Percentiles rank a stretch among this genome's conserved stretches.
Evolutionary conservation across 805 yeast genomes (phyloP).

Genomic region (Barnettozyma wickerhamii): DNA sequence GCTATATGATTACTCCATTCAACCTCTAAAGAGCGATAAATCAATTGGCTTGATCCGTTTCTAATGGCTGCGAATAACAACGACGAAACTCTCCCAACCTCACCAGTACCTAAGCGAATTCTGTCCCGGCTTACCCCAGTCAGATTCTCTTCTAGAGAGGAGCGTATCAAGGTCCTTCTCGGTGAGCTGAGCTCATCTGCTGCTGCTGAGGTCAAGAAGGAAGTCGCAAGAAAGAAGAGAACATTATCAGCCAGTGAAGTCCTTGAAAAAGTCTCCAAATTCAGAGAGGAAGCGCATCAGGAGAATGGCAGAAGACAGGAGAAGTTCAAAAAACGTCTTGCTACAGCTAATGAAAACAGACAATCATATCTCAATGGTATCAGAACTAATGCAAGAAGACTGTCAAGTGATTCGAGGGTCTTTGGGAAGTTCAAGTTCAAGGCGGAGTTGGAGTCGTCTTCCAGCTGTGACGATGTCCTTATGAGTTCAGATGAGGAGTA

Average conservation of each 20-base stretch:
- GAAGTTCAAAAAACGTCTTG: neutral
- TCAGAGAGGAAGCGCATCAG: conserved; percentile 1
- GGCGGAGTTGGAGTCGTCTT: conserved; percentile 1
- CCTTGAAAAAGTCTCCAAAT: conserved; percentile 4
- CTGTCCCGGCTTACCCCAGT: conserved; percentile 4
- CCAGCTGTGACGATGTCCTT: too few species aligned
- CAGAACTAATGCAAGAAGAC: conserved; percentile 5
- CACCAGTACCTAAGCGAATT: conserved; percentile 6
- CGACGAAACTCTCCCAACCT: neutral
- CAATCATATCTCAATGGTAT: neutral
- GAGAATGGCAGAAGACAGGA: neutral
- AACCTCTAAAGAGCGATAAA: too few species aligned
- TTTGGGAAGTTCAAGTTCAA: conserved; percentile 5
- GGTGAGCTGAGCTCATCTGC: neutral
- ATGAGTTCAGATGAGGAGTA: too few species aligned
- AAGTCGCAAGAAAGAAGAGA: neutral
- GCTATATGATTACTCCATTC: too few species aligned
- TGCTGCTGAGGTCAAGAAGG: neutral
- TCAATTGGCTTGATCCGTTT: too few species aligned
- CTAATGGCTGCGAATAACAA: too few species aligned
- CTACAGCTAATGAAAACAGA: conserved; percentile 3
- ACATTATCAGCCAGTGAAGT: conserved; percentile 7
- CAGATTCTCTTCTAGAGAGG: neutral
- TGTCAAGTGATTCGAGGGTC: conserved; percentile 1
- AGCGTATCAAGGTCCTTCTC: neutral